phyloP scores from a whole-genome alignment of 345 rosid species.

The Eucalyptus paniculata region DNA sequence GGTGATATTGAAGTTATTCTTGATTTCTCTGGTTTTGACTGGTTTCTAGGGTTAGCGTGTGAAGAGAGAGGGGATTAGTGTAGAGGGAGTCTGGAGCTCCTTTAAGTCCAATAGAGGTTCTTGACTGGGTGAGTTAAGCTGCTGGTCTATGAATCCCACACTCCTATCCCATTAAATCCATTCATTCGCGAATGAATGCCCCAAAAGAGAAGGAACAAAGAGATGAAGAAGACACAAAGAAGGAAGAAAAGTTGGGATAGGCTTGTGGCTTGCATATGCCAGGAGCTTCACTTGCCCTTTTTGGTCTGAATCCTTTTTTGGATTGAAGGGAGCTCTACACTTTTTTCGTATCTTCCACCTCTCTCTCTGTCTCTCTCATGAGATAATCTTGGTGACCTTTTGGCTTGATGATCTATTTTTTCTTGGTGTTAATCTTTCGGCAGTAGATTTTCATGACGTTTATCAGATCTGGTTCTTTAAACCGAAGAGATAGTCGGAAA shows the following conservation, averaged over 20 bases:
- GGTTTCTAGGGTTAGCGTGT: background rate
- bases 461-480: background rate
- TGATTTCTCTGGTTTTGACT: background rate
- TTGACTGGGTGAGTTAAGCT: conserved; percentile 55
- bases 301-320: conserved; percentile 49
- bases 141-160: conserved; percentile 86
- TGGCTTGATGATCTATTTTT: background rate
- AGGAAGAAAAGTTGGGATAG: background rate
- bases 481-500: background rate
- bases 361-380: background rate
- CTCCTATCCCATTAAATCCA: conserved; percentile 10
- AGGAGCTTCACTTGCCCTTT: conserved; percentile 50
- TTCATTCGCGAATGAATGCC: conserved; percentile 1
- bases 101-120: conserved; percentile 78
- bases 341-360: background rate
- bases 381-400: background rate
- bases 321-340: conserved; percentile 97
- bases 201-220: background rate
- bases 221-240: background rate
- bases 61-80: background rate
- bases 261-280: conserved; percentile 79
- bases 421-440: background rate
- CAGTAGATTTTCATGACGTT: background rate
- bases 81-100: conserved; percentile 49
- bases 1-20: background rate